These are phyloP conservation scores for Pichia kudriavzevii DNA, from an alignment of 1,139 yeast genomes.

Conservation along the genomic window DNA sequence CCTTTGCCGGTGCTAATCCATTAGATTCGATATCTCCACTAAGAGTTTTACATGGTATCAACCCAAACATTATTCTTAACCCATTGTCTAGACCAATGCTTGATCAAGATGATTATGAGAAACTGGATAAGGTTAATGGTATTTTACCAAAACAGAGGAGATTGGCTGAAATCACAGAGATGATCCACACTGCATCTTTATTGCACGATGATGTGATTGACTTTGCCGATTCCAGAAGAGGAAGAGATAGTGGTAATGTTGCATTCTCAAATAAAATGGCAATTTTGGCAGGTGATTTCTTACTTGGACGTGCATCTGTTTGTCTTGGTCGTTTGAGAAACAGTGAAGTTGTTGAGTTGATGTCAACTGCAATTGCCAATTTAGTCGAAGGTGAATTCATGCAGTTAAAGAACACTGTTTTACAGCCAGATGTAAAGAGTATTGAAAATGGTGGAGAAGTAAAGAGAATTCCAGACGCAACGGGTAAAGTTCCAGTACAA, in stretches of 20 bases:
- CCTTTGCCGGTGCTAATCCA: slow-evolving; percentile 49
- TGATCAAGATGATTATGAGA: slow-evolving; percentile 41
- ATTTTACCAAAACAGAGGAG: slow-evolving; percentile 91
- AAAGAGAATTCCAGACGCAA: slow-evolving; percentile 49
- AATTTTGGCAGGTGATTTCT: slow-evolving; percentile 90
- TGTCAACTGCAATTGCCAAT: slow-evolving; percentile 94
- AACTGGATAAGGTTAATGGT: slow-evolving; percentile 53
- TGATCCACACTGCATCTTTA: slow-evolving; percentile 96
- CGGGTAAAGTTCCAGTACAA: slow-evolving; percentile 55
- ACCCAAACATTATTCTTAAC: slow-evolving; percentile 70
- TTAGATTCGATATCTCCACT: slow-evolving; percentile 70
- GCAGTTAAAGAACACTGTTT: slow-evolving; percentile 91
- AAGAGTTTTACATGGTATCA: slow-evolving; percentile 77
- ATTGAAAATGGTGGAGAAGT: slow-evolving; percentile 37
- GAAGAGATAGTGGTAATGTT: slow-evolving; percentile 83
- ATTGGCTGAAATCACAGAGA: slow-evolving; percentile 93
- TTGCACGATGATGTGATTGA: slow-evolving; percentile 97
- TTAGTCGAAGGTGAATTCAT: slow-evolving; percentile 97
- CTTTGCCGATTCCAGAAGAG: slow-evolving; percentile 82
- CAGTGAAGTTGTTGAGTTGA: slow-evolving; percentile 93
- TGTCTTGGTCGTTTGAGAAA: slow-evolving; percentile 88
- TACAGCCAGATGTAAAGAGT: slow-evolving; percentile 40
- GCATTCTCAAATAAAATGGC: slow-evolving; percentile 98
- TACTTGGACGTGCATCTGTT: slow-evolving; percentile 92
- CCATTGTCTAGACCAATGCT: slow-evolving; percentile 82